phyloP scores from a whole-genome alignment of 1,284 basidiomycete species.

The Cutaneotrichosporon dermatis region DNA sequence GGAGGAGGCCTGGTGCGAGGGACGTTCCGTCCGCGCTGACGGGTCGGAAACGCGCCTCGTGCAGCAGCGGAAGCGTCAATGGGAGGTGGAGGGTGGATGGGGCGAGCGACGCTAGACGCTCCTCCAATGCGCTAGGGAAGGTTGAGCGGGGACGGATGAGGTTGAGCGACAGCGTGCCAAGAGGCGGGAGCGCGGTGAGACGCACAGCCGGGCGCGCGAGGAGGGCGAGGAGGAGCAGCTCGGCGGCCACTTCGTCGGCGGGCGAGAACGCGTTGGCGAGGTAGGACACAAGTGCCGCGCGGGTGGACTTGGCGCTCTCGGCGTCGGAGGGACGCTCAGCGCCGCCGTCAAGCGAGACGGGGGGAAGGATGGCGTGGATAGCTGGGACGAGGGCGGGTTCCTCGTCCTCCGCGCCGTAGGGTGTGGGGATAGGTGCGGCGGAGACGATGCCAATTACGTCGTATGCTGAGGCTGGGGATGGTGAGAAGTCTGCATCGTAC shows the following conservation, averaged over 20 bases:
- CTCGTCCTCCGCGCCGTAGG: constrained; percentile 26
- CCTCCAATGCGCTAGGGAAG: constrained; percentile 10
- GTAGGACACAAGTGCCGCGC: constrained; percentile 32
- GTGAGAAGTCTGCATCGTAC: constrained; percentile 39
- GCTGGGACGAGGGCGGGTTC: constrained; percentile 32
- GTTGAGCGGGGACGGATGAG: constrained; percentile 20
- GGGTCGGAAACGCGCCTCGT: constrained; percentile 35
- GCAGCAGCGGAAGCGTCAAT: constrained; percentile 38
- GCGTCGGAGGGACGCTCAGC: background rate
- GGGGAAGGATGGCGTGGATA: constrained; percentile 37
- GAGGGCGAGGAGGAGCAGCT: constrained; percentile 38
- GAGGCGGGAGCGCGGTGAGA: constrained; percentile 24
- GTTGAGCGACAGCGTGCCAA: constrained; percentile 45
- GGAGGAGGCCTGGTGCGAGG: constrained; percentile 42
- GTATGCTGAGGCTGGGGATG: constrained; percentile 38
- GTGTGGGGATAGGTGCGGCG: constrained; percentile 33
- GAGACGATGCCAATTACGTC: constrained; percentile 43
- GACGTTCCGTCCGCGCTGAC: constrained; percentile 27
- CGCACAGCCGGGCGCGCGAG: constrained; percentile 37
- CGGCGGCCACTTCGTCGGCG: constrained; percentile 36
- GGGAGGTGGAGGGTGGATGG: constrained; percentile 32
- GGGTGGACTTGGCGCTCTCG: background rate
- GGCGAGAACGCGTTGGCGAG: constrained; percentile 33
- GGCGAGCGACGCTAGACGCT: constrained; percentile 19
- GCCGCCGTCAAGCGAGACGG: background rate